These are phyloP conservation scores for Stromatinia cepivora DNA, from an alignment of 2,329 filamentous ascomycete genomes.

Conservation along the genomic window DNA sequence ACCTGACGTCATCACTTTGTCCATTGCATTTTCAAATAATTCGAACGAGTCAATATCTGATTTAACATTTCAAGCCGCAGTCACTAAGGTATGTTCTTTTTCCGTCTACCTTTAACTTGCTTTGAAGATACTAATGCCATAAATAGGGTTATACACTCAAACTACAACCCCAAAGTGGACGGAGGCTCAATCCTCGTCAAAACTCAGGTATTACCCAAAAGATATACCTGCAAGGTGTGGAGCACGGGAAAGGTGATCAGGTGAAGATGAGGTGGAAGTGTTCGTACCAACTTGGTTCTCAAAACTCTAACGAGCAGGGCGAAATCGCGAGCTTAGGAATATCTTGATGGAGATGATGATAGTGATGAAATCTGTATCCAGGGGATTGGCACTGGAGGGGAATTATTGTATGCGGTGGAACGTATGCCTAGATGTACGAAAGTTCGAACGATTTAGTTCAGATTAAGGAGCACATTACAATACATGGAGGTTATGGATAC, in stretches of 20 bases:
- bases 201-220: slow-evolving; percentile 75
- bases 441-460: slow-evolving; percentile 12
- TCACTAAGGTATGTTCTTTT: slow-evolving; percentile 71
- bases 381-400: background rate
- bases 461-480: background rate
- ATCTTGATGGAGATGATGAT: slow-evolving; percentile 47
- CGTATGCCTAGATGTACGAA: slow-evolving; percentile 6
- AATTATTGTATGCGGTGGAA: background rate
- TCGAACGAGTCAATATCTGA: slow-evolving; percentile 70
- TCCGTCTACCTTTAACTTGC: slow-evolving; percentile 21
- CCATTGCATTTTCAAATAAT: slow-evolving; percentile 82
- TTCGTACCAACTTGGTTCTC: slow-evolving; percentile 69
- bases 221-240: slow-evolving; percentile 75
- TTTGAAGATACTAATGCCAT: slow-evolving; percentile 27
- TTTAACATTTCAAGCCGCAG: slow-evolving; percentile 87
- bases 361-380: background rate
- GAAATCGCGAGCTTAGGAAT: slow-evolving; percentile 80
- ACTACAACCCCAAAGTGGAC: slow-evolving; percentile 81
- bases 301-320: slow-evolving; percentile 75
- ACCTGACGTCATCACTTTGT: slow-evolving; percentile 59
- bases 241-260: slow-evolving; percentile 67
- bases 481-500: slow-evolving; percentile 3
- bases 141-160: slow-evolving; percentile 74
- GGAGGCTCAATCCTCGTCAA: slow-evolving; percentile 69
- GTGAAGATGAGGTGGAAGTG: slow-evolving; percentile 90